Percentiles rank a stretch among this genome's conserved stretches.
phyloP scores from a whole-genome alignment of 192 early-diverging fungal species.

The Blastocladiella britannica region DNA sequence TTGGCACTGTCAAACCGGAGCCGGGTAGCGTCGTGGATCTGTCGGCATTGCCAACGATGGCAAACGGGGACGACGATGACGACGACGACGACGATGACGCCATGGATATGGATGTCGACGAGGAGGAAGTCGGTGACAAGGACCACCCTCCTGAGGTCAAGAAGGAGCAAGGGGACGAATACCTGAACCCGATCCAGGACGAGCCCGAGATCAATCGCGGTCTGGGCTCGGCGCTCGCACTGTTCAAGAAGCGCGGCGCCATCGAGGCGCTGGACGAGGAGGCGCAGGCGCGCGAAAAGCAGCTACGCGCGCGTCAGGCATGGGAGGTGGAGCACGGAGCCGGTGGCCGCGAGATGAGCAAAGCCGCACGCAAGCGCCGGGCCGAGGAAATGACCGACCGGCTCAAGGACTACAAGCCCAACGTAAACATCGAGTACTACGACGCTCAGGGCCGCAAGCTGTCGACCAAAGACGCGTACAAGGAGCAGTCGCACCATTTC shows the following conservation, averaged over 20 bases:
- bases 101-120: conserved; percentile 10
- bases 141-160: conserved; percentile 5
- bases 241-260: conserved; percentile 61
- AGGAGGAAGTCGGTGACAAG: background rate
- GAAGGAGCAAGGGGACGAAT: conserved; percentile 3
- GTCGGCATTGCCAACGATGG: conserved; percentile 4
- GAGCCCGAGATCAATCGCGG: conserved; percentile 66
- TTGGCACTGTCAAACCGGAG: background rate
- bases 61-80: conserved; percentile 9
- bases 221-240: conserved; percentile 56
- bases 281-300: conserved; percentile 44
- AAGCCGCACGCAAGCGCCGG: conserved; percentile 6
- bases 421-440: conserved; percentile 74
- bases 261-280: conserved; percentile 30
- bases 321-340: conserved; percentile 15
- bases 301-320: no score
- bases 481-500: conserved; percentile 78
- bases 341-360: conserved; percentile 10
- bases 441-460: conserved; percentile 67
- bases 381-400: conserved; percentile 29
- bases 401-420: conserved; percentile 78
- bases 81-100: background rate
- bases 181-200: conserved; percentile 12
- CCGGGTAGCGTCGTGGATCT: background rate
- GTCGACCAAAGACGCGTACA: conserved; percentile 78